phyloP scores from a whole-genome alignment of 1,284 basidiomycete species.

The Marasmius sp. region DNA sequence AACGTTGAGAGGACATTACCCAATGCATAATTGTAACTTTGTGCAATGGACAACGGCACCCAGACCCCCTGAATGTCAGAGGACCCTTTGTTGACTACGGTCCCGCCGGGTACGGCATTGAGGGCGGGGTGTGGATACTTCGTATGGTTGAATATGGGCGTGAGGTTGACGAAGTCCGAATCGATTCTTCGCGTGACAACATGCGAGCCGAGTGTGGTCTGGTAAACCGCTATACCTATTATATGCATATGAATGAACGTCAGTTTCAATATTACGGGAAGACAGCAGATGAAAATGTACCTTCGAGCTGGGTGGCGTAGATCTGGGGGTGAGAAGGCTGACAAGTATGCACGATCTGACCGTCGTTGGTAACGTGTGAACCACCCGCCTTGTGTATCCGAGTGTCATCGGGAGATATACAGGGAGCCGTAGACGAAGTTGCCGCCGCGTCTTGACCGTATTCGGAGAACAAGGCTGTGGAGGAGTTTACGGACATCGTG shows the following conservation, averaged over 20 bases:
- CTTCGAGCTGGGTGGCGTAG: conserved; percentile 65
- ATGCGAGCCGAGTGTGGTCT: conserved; percentile 53
- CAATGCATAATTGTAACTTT: conserved; percentile 38
- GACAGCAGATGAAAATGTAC: conserved; percentile 33
- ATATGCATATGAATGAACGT: conserved; percentile 11
- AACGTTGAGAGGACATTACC: conserved; percentile 33
- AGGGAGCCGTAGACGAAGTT: conserved; percentile 26
- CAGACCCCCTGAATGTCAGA: conserved; percentile 57
- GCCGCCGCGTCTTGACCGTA: too few relatives aligned
- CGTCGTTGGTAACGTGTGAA: background rate
- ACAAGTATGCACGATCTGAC: conserved; percentile 48
- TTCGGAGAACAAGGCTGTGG: conserved; percentile 16
- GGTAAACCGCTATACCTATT: conserved; percentile 69
- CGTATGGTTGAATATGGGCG: conserved; percentile 51
- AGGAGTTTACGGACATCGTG: conserved; percentile 36
- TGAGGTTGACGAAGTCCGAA: conserved; percentile 71
- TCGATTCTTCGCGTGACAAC: conserved; percentile 66
- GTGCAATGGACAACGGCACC: conserved; percentile 62
- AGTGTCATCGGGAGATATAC: conserved; percentile 38
- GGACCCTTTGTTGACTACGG: conserved; percentile 47
- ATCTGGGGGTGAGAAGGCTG: conserved; percentile 59
- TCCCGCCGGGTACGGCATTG: conserved; percentile 40
- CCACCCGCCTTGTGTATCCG: conserved; percentile 11
- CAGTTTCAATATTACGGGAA: conserved; percentile 4
- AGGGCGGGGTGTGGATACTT: conserved; percentile 35